A percentile compares a stretch with the other conserved stretches of the same genome.
Evolutionary conservation across 495 filamentous ascomycete species (phyloP).

Genomic region (Aspergillus cristatus): DNA sequence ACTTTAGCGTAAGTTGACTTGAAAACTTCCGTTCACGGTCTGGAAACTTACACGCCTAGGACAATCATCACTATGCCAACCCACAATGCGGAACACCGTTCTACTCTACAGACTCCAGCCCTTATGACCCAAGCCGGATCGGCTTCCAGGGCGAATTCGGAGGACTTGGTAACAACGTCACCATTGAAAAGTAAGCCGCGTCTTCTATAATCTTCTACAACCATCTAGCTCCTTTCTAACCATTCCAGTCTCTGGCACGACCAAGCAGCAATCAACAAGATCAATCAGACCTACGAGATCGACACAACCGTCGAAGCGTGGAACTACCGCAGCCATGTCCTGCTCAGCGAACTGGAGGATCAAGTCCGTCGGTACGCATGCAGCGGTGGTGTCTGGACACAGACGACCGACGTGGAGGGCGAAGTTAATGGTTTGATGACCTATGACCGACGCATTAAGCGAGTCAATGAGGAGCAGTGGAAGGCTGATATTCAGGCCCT

Average conservation of each 20-base stretch:
- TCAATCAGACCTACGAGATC: constrained; percentile 60
- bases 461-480: constrained; percentile 51
- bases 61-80: constrained; percentile 65
- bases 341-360: constrained; percentile 46
- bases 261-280: constrained; percentile 41
- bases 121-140: constrained; percentile 51
- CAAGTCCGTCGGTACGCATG: constrained; percentile 49
- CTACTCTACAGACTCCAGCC: constrained; percentile 44
- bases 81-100: constrained; percentile 61
- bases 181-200: constrained; percentile 35
- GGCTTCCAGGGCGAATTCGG: constrained; percentile 63
- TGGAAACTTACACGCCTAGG: constrained; percentile 21
- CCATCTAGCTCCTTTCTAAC: too few relatives aligned
- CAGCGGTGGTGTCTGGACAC: constrained; percentile 53
- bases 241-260: constrained; percentile 51
- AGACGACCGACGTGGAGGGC: constrained; percentile 66
- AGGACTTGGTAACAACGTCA: constrained; percentile 53
- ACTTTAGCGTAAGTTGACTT: constrained; percentile 34
- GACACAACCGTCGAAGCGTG: constrained; percentile 46
- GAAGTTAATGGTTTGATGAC: constrained; percentile 63
- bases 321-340: constrained; percentile 51
- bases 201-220: not conserved
- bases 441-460: constrained; percentile 50
- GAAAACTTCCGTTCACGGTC: not conserved
- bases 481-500: constrained; percentile 47